Percentiles rank a stretch among this genome's conserved stretches.
These are phyloP conservation scores for Mitragyna speciosa DNA, from an alignment of 257 asterid species.

Conservation along the genomic window DNA sequence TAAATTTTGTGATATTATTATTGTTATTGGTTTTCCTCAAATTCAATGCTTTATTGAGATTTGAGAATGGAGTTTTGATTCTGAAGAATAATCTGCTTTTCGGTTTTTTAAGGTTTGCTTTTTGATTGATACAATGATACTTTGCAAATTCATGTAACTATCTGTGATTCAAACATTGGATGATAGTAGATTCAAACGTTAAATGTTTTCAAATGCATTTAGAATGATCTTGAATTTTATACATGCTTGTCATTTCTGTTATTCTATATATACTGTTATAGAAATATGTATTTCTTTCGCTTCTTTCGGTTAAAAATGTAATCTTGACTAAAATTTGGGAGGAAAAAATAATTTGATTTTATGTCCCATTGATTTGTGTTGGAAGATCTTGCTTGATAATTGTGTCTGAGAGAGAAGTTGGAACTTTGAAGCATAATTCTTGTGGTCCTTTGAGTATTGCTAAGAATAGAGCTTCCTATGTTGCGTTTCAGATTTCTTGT, in stretches of 20 bases:
- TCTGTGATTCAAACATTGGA: not conserved
- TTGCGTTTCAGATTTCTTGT: not conserved
- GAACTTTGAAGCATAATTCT: not conserved
- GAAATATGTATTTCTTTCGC: not conserved
- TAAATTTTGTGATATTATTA: not conserved
- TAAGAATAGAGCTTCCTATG: not conserved
- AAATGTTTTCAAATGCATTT: not conserved
- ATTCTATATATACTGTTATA: not conserved
- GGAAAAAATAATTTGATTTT: not conserved
- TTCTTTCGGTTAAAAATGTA: not conserved
- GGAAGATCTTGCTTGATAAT: not conserved
- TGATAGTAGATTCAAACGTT: not conserved
- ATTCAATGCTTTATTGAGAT: conserved; percentile 46
- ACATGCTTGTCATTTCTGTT: not conserved
- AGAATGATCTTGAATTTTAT: not conserved
- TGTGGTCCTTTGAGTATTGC: not conserved
- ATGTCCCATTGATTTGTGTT: not conserved
- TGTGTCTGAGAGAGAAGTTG: not conserved
- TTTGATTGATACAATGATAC: conserved; percentile 1
- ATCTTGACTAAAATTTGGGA: not conserved
- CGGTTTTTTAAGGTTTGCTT: conserved; percentile 33
- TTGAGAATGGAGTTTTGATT: conserved; percentile 15
- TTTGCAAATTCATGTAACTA: conserved; percentile 9
- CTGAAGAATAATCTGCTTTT: conserved; percentile 21
- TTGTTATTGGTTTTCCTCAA: conserved; percentile 20